These are phyloP conservation scores for Oryza longistaminata DNA, from an alignment of 176 grass and related monocot species.

Conservation along the genomic window DNA sequence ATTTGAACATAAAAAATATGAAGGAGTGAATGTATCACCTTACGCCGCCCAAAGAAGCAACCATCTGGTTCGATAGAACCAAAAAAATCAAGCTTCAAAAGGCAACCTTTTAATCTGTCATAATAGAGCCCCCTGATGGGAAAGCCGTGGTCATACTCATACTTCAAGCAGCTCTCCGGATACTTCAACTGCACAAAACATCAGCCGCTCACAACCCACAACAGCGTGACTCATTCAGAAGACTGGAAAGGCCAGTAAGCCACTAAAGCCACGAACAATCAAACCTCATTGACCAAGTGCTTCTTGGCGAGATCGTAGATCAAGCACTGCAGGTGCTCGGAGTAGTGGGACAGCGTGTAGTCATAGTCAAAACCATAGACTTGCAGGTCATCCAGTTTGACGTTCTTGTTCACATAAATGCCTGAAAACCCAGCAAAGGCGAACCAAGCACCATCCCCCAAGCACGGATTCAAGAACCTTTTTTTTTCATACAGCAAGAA, in stretches of 20 bases:
- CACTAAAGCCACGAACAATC: background rate
- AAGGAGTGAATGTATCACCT: constrained; percentile 41
- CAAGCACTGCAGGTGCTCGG: constrained; percentile 71
- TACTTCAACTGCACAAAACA: constrained; percentile 72
- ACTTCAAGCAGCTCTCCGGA: constrained; percentile 88
- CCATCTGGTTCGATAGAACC: constrained; percentile 95
- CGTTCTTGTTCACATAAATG: constrained; percentile 90
- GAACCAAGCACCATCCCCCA: background rate
- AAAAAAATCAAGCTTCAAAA: constrained; percentile 96
- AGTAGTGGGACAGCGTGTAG: constrained; percentile 92
- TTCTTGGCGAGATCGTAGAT: constrained; percentile 96
- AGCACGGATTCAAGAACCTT: background rate
- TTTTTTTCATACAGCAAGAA: background rate
- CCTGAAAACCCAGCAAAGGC: constrained; percentile 39
- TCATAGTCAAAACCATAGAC: constrained; percentile 99
- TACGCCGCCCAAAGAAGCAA: constrained; percentile 84
- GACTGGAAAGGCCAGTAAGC: background rate
- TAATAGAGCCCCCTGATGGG: constrained; percentile 97
- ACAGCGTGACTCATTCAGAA: background rate
- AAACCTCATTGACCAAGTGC: constrained; percentile 87
- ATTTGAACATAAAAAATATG: background rate
- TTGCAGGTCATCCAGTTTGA: constrained; percentile 76
- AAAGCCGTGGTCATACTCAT: constrained; percentile 78
- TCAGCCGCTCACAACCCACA: constrained; percentile 19
- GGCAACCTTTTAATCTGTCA: constrained; percentile 81